Conservation (phyloP, 2,329 filamentous ascomycete species). For the Aspergillus sp. region DNA sequence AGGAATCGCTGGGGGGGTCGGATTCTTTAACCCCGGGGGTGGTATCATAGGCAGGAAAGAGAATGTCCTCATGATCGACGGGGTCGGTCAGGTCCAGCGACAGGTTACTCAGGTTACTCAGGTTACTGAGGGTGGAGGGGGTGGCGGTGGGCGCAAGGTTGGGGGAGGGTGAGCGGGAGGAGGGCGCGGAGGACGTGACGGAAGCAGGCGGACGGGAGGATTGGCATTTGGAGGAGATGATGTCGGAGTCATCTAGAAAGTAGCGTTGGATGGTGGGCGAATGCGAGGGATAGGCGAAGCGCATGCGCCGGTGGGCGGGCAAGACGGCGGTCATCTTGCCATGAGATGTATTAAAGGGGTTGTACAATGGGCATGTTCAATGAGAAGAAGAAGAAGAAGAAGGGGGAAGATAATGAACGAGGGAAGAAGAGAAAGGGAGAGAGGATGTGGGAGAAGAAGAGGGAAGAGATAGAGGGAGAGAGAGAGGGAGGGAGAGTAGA, state of each 20-base stretch:
- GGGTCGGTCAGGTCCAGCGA: slow-evolving; percentile 31
- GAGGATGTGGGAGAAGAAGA: neutral
- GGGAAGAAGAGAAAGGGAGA: neutral
- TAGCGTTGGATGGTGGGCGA: slow-evolving; percentile 31
- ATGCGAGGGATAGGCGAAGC: slow-evolving; percentile 30
- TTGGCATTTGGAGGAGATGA: slow-evolving; percentile 18
- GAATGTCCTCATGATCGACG: slow-evolving; percentile 35
- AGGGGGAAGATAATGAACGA: slow-evolving; percentile 1
- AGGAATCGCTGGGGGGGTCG: slow-evolving; percentile 20
- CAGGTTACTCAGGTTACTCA: slow-evolving; percentile 16
- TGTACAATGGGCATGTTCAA: neutral
- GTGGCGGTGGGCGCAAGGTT: slow-evolving; percentile 29
- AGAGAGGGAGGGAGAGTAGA: neutral
- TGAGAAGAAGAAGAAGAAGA: neutral
- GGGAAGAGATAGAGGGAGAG: neutral
- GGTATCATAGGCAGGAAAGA: slow-evolving; percentile 44
- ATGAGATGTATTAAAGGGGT: neutral
- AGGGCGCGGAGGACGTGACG: slow-evolving; percentile 29
- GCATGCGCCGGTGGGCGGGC: slow-evolving; percentile 24
- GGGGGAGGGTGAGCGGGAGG: slow-evolving; percentile 39
- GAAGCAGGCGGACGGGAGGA: slow-evolving; percentile 18
- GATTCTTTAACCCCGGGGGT: slow-evolving; percentile 46
- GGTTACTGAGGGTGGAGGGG: slow-evolving; percentile 37
- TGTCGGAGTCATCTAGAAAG: slow-evolving; percentile 24
- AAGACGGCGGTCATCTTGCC: slow-evolving; percentile 36